Conservation (phyloP, 2,329 filamentous ascomycete species). For the Sordariomycetes sp. region DNA sequence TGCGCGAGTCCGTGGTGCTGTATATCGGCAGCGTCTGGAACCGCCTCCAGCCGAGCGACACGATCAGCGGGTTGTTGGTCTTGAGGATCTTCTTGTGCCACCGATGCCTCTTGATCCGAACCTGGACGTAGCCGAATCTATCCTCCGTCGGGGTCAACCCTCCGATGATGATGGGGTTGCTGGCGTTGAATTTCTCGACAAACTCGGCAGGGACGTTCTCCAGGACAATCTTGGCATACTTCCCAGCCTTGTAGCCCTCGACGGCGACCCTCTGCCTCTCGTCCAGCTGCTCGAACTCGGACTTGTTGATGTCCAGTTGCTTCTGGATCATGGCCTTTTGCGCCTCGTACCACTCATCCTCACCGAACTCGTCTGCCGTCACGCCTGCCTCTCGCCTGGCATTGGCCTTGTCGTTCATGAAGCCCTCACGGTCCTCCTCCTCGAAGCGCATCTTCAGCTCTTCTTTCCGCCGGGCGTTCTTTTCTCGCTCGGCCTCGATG, state of each 20-base stretch:
- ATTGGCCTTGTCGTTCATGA: constrained; percentile 78
- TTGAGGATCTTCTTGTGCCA: constrained; percentile 99
- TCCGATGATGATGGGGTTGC: constrained; percentile 76
- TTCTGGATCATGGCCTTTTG: constrained; percentile 94
- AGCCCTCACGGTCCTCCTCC: constrained; percentile 94
- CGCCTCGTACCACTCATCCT: constrained; percentile 97
- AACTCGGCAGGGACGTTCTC: constrained; percentile 89
- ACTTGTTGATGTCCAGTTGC: constrained; percentile 91
- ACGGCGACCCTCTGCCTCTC: constrained; percentile 72
- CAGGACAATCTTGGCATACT: constrained; percentile 84
- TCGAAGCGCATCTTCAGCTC: constrained; percentile 92
- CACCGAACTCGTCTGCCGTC: constrained; percentile 68
- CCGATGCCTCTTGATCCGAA: constrained; percentile 90
- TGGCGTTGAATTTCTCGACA: constrained; percentile 67
- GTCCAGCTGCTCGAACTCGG: constrained; percentile 83
- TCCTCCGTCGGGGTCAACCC: constrained; percentile 92
- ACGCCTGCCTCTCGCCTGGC: constrained; percentile 59
- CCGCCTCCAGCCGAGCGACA: constrained; percentile 90
- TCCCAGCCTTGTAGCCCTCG: constrained; percentile 84
- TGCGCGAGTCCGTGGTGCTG: constrained; percentile 88
- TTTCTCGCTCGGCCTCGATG: constrained; percentile 81
- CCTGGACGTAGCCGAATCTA: constrained; percentile 88
- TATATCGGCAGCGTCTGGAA: constrained; percentile 92
- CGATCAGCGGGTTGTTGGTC: constrained; percentile 93
- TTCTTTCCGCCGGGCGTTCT: constrained; percentile 85